Evolutionary conservation across 345 rosid genomes (phyloP), one percentile per base, ranked within the genome.

Genomic region (Carallia brachiata): DNA sequence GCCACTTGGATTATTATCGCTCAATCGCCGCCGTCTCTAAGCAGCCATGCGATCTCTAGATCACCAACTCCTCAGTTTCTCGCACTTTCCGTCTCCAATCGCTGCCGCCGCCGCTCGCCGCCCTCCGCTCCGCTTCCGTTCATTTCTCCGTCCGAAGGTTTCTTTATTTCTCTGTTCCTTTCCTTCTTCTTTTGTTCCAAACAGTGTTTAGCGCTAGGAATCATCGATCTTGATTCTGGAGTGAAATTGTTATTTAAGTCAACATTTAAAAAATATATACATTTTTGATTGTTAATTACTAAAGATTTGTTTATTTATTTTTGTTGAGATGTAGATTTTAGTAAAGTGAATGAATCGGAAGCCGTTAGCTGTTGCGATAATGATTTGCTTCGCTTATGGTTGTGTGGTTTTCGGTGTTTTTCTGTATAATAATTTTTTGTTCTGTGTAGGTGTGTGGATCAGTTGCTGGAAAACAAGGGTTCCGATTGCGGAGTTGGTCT

Each of bases 11-110:
- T 10, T 34, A 13, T 3, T 34, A 13, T 3, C 58, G 34, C 30
- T 52, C 2, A 6, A 5, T 27, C 19, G 56, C 2, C 27, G 36
- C 27, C 4, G 6, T n/a, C 19, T 4, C 19, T 27, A 13, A 13
- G 23, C 15, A 62, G 57, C 62, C 72, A 88, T 88, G 92, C 84
- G 59, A 66, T 70, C 84, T 63, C 64, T 74, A 28, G 72, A 69
- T 52, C 62, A 37, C 54, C 62, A 37, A 40, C 64, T 9, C 52
- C 19, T 17, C 18, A 10, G 6, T 30, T 57, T 61, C 68, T 65
- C 70, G 48, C 62, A 12, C 8, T 44, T 36, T 9, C 39, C 61
- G 19, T 70, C n/a, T 50, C 68, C 55, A 12, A 44, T 68, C 57
- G 52, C n/a, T 36, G 36, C 52, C 23, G 23, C 63, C 36, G 2